phyloP scores from a whole-genome alignment of 306 rosid species.

The Casuarina equisetifolia region DNA sequence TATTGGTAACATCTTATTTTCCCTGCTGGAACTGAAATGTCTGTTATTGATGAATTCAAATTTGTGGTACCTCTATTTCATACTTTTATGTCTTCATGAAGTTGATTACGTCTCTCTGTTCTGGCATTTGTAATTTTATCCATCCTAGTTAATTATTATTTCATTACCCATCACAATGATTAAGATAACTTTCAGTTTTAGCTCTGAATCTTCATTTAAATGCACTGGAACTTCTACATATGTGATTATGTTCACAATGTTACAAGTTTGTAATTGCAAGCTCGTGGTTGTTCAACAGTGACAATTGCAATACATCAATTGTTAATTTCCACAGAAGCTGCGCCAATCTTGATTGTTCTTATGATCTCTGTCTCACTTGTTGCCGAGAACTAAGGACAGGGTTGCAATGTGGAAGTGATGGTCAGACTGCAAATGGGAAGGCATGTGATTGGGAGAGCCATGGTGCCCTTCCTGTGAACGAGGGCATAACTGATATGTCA shows the following conservation, averaged over 20 bases:
- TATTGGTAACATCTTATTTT: conserved; percentile 51
- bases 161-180: neutral
- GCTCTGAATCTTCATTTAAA: neutral
- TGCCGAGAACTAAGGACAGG: conserved; percentile 53
- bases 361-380: conserved; percentile 66
- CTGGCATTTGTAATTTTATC: neutral
- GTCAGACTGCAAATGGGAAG: conserved; percentile 21
- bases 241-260: neutral
- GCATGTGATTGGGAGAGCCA: conserved; percentile 37
- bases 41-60: conserved; percentile 12
- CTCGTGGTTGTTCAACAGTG: conserved; percentile 44
- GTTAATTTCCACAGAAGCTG: conserved; percentile 74
- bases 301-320: conserved; percentile 70
- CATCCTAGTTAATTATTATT: conserved; percentile 11
- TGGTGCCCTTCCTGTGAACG: conserved; percentile 23
- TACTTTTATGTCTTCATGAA: conserved; percentile 9
- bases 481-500: conserved; percentile 23
- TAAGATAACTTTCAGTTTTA: neutral
- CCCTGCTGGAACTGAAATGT: conserved; percentile 28
- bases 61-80: conserved; percentile 15
- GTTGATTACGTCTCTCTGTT: conserved; percentile 10
- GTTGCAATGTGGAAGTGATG: conserved; percentile 36
- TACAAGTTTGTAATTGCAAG: neutral
- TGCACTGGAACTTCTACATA: neutral
- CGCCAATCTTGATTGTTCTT: conserved; percentile 53